Percentiles rank a stretch among this genome's conserved stretches.
Evolutionary conservation across 208 protist genomes (phyloP).

Genomic region (Wallacemonas sp.): DNA sequence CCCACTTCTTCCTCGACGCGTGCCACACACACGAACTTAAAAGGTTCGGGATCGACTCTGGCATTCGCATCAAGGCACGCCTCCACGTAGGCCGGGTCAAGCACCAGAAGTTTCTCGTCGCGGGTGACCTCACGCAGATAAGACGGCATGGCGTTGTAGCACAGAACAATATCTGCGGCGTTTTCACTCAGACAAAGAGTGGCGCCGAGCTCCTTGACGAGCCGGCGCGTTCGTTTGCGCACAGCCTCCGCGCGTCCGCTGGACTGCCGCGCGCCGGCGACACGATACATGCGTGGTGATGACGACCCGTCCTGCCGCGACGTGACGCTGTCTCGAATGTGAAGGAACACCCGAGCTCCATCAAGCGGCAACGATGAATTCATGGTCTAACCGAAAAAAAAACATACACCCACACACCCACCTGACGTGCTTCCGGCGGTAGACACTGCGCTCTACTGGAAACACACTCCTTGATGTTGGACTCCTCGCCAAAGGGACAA

Average conservation of each 20-base stretch:
- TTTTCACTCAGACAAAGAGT: conserved; percentile 47
- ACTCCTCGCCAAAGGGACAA: no score
- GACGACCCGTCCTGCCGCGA: not conserved
- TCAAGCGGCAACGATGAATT: conserved; percentile 19
- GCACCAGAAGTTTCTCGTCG: conserved; percentile 11
- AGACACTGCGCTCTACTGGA: no score
- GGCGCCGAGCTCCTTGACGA: conserved; percentile 49
- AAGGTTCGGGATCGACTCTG: no score
- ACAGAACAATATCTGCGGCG: conserved; percentile 54
- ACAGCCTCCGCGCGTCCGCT: conserved; percentile 12
- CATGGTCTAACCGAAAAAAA: no score
- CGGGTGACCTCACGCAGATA: conserved; percentile 15
- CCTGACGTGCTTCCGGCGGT: no score
- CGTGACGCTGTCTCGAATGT: conserved; percentile 34
- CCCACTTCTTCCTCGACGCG: no score
- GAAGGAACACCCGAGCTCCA: conserved; percentile 54
- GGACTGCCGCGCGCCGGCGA: conserved; percentile 10
- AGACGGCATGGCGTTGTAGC: conserved; percentile 34
- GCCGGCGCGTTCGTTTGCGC: not conserved
- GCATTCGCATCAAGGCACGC: conserved; percentile 24
- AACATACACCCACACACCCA: no score
- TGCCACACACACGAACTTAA: no score
- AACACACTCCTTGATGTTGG: no score
- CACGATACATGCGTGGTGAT: not conserved
- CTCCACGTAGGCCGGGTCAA: conserved; percentile 45